Conservation (phyloP, 257 asterid species). For the Lavandula angustifolia region DNA sequence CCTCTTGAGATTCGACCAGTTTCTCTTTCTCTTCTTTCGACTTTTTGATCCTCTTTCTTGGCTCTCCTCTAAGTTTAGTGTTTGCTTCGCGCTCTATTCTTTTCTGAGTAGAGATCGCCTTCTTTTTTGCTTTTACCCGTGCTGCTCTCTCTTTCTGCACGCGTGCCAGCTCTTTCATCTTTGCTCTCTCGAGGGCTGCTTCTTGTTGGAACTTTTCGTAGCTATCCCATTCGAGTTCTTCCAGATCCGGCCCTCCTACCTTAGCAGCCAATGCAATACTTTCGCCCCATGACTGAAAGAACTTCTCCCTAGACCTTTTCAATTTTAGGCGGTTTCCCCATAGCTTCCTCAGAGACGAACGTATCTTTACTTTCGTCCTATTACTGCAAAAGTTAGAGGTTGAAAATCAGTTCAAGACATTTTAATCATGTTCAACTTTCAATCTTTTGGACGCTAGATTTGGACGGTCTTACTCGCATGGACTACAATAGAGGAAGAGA, state of each 20-base stretch:
- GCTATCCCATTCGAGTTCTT: slow-evolving; percentile 87
- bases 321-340: slow-evolving; percentile 75
- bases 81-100: slow-evolving; percentile 59
- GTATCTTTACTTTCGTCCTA: slow-evolving; percentile 66
- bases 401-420: neutral
- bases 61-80: slow-evolving; percentile 39
- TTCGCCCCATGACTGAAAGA: slow-evolving; percentile 67
- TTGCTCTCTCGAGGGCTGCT: slow-evolving; percentile 55
- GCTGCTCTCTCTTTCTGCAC: slow-evolving; percentile 54
- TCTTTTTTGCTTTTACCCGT: slow-evolving; percentile 52
- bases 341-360: slow-evolving; percentile 52
- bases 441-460: neutral
- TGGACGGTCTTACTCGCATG: neutral
- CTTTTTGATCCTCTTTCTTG: slow-evolving; percentile 45
- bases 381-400: slow-evolving; percentile 46
- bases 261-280: slow-evolving; percentile 82
- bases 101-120: slow-evolving; percentile 49
- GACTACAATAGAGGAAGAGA: neutral
- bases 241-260: slow-evolving; percentile 62
- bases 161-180: slow-evolving; percentile 51
- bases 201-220: slow-evolving; percentile 60
- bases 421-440: too few species aligned
- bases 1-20: slow-evolving; percentile 53
- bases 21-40: slow-evolving; percentile 70
- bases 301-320: slow-evolving; percentile 67